A percentile compares a stretch with the other conserved stretches of the same genome.
Evolutionary conservation across 2,329 filamentous ascomycete species (phyloP).

Genomic region (Acrocalymma vagum): DNA sequence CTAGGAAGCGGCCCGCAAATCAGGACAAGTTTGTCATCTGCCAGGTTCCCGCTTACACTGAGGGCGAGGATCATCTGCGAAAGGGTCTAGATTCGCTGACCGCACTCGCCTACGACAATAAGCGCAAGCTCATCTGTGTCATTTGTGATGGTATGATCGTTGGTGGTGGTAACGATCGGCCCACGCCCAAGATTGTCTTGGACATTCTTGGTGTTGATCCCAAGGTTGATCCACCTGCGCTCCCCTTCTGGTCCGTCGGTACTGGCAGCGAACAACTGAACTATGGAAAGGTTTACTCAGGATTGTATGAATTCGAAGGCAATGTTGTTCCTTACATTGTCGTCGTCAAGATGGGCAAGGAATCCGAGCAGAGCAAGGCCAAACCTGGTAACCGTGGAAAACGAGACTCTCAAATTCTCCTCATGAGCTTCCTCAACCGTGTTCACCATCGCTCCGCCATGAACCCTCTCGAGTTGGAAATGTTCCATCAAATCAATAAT

Average conservation of each 20-base stretch:
- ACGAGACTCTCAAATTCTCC: slow-evolving; percentile 93
- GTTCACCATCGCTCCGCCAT: slow-evolving; percentile 94
- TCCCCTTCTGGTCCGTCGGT: slow-evolving; percentile 94
- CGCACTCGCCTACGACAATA: slow-evolving; percentile 96
- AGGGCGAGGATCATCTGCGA: slow-evolving; percentile 93
- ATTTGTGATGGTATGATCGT: slow-evolving; percentile 98
- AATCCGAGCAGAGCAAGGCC: slow-evolving; percentile 87
- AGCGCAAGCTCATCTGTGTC: slow-evolving; percentile 94
- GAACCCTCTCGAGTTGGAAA: slow-evolving; percentile 95
- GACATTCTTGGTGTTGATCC: slow-evolving; percentile 97
- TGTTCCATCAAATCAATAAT: slow-evolving; percentile 99
- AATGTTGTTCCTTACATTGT: slow-evolving; percentile 97
- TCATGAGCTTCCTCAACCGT: slow-evolving; percentile 98
- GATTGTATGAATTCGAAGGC: slow-evolving; percentile 95
- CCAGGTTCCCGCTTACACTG: slow-evolving; percentile 96
- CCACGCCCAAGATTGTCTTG: slow-evolving; percentile 95
- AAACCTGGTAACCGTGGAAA: slow-evolving; percentile 99
- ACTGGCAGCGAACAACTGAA: slow-evolving; percentile 91
- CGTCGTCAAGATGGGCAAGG: slow-evolving; percentile 95
- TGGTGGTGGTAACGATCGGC: slow-evolving; percentile 92
- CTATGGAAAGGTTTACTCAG: slow-evolving; percentile 98
- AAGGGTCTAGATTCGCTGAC: slow-evolving; percentile 95
- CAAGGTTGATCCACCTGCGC: slow-evolving; percentile 91
- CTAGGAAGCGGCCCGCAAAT: slow-evolving; percentile 85
- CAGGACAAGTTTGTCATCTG: slow-evolving; percentile 99